Base-by-base conservation (phyloP, 306 rosid species). In the Pachyrhizus erosus region DNA sequence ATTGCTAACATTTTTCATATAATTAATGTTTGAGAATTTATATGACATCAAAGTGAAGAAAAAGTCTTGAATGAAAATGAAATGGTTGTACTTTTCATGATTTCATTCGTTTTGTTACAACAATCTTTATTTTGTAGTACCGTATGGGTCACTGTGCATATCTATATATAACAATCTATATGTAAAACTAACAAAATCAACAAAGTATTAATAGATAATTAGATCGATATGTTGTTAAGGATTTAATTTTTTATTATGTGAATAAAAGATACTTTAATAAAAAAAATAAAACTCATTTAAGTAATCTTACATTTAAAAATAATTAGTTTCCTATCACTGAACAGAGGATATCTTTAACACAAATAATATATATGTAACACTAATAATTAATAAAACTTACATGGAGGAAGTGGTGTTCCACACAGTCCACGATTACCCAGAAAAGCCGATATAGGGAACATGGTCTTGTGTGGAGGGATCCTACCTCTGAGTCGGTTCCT, bases 331-430 rank as follows among this genome's bases (percentile, higher is more conserved):
- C 31, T 1, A 27, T 3, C 31, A 27, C n/a, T 27, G 42, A 37
- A 6, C 8, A 37, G 10, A 37, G 4, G 8, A 37, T 37, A 37
- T 37, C 42, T 5, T 37, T 1, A 7, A 2, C 8, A 1, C 4
- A 37, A 37, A 37, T 37, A 37, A 33, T 33, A 33, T 2, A 37
- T 0, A 7, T 7, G 4, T 37, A 37, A 37, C 42, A 37, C 9
- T 37, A n/a, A n/a, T n/a, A n/a, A n/a, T n/a, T 37, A 51, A 68
- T 80, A 61, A 82, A 82, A 87, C 0, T 83, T 88, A 80, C 92
- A 89, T 12, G 89, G 87, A 73, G 89, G 89, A 70, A 91, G 92
- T 71, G 92, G 93, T 76, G 79, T 15, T 52, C 93, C 96, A 79
- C 96, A 91, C 66, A 91, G 68, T 48, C 88, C 91, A 34, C 57